phyloP scores from a whole-genome alignment of 1,284 basidiomycete genomes.

The Pseudozyma hubeiensis region DNA sequence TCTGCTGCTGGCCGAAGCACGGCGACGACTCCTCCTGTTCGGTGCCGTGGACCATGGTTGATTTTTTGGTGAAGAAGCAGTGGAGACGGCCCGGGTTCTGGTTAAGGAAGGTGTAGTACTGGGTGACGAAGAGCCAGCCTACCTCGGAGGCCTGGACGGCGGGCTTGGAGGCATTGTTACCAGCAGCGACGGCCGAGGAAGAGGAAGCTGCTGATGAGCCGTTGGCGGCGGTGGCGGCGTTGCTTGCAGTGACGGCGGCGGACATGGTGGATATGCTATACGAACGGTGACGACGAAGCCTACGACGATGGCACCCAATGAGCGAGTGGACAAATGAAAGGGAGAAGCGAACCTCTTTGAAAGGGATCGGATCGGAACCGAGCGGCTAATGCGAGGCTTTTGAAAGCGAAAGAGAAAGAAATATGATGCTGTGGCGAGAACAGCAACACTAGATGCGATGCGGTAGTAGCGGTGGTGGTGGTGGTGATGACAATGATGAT shows the following conservation, averaged over 20 bases:
- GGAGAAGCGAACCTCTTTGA: background rate
- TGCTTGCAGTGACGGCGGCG: constrained; percentile 41
- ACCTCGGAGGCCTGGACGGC: constrained; percentile 65
- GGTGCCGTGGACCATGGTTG: constrained; percentile 90
- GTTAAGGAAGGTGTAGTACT: constrained; percentile 87
- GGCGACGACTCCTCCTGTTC: constrained; percentile 76
- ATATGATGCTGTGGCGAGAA: background rate
- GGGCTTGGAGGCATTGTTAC: constrained; percentile 31
- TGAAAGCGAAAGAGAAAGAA: background rate
- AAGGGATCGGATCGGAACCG: too few relatives aligned
- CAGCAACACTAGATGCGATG: too few relatives aligned
- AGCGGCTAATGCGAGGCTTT: background rate
- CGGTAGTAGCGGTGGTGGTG: background rate
- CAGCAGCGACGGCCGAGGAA: constrained; percentile 23
- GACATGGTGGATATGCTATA: constrained; percentile 20
- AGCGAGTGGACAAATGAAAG: background rate
- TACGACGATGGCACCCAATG: background rate
- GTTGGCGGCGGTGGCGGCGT: constrained; percentile 33
- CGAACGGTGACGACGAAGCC: background rate
- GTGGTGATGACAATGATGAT: constrained; percentile 3
- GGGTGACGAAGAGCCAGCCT: constrained; percentile 69
- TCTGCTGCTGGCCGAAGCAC: constrained; percentile 96
- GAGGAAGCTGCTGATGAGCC: constrained; percentile 21
- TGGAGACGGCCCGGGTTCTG: constrained; percentile 95
- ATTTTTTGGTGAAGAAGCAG: constrained; percentile 98